phyloP scores from a whole-genome alignment of 1,139 yeast genomes.

The Blastobotrys raffinosifermentans region DNA sequence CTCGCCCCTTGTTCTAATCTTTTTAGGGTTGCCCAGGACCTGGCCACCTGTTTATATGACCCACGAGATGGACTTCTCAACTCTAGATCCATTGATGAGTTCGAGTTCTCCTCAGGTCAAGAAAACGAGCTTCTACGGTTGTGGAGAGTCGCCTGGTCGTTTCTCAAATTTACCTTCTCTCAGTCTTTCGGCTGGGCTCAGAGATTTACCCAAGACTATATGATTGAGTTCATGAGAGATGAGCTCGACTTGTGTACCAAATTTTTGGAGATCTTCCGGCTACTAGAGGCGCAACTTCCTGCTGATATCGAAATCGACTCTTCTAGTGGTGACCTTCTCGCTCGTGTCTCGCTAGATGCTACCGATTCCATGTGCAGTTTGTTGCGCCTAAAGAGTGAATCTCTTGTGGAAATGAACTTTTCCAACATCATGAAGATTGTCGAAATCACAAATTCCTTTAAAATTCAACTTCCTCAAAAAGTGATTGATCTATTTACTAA shows the following conservation, averaged over 20 bases:
- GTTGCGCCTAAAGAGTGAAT: conserved; percentile 75
- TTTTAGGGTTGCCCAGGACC: conserved; percentile 69
- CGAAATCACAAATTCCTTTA: conserved; percentile 26
- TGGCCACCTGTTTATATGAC: conserved; percentile 56
- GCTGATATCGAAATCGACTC: conserved; percentile 17
- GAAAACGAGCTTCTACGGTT: conserved; percentile 34
- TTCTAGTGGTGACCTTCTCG: conserved; percentile 22
- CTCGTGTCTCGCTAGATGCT: conserved; percentile 25
- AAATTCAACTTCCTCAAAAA: conserved; percentile 24
- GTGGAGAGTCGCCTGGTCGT: conserved; percentile 71
- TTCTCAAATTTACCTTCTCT: conserved; percentile 61
- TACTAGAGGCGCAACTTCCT: conserved; percentile 41
- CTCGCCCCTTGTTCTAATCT: conserved; percentile 75
- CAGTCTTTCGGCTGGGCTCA: conserved; percentile 71
- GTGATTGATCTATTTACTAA: conserved; percentile 20
- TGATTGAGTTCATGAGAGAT: conserved; percentile 81
- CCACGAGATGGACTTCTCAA: conserved; percentile 55
- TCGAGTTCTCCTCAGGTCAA: conserved; percentile 21
- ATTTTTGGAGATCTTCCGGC: conserved; percentile 58
- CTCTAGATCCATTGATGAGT: conserved; percentile 19
- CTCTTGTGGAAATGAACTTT: conserved; percentile 70
- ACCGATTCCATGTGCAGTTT: conserved; percentile 55
- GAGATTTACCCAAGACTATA: conserved; percentile 47
- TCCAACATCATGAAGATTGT: conserved; percentile 48
- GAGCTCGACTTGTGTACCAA: conserved; percentile 71